These are phyloP conservation scores for Penicillium ochrochloron DNA, from an alignment of 495 filamentous ascomycete genomes.

Conservation along the genomic window DNA sequence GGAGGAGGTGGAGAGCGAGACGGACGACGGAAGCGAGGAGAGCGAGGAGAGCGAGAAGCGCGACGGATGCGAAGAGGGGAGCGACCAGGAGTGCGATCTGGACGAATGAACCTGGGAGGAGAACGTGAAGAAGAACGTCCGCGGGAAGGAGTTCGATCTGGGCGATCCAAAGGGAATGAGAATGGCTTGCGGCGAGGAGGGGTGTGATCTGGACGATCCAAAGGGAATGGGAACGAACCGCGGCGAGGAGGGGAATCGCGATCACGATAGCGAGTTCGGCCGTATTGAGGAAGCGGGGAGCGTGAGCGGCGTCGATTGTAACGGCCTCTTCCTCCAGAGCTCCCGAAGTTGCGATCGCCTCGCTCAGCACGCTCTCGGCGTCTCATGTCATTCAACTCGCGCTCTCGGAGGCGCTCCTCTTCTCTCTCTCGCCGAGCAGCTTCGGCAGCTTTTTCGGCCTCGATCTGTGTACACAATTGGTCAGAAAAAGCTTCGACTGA, in stretches of 20 bases:
- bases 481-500: constrained; percentile 13
- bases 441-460: constrained; percentile 82
- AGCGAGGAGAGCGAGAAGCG: background rate
- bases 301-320: constrained; percentile 61
- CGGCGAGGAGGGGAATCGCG: constrained; percentile 49
- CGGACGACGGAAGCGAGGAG: background rate
- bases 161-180: constrained; percentile 40
- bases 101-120: constrained; percentile 28
- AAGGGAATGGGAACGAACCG: constrained; percentile 56
- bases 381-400: constrained; percentile 67
- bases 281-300: constrained; percentile 65
- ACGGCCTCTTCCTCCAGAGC: constrained; percentile 54
- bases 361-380: constrained; percentile 75
- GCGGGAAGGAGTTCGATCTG: constrained; percentile 40
- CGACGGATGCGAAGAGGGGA: background rate
- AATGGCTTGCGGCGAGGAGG: constrained; percentile 41
- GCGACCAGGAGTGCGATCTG: constrained; percentile 8
- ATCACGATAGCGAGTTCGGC: constrained; percentile 53
- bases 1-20: background rate
- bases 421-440: constrained; percentile 72
- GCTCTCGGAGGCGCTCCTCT: constrained; percentile 60
- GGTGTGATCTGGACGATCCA: constrained; percentile 44
- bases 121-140: constrained; percentile 39
- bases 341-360: constrained; percentile 60
- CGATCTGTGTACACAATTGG: constrained; percentile 58